Evolutionary conservation across 352 stramenopile species (phyloP).

Genomic region (Lagenidium giganteum): DNA sequence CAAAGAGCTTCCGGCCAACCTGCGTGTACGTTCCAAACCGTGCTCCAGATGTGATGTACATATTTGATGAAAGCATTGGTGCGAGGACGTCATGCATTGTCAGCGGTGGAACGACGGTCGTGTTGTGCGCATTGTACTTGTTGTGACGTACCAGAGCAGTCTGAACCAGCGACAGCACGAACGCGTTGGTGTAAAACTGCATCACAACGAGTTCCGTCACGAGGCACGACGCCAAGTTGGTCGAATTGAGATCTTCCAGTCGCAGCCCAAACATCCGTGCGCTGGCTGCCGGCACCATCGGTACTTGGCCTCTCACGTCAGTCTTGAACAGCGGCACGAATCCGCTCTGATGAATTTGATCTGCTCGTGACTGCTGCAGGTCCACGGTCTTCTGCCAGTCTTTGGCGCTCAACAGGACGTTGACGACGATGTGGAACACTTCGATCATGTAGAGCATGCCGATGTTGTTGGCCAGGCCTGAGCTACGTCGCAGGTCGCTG

Average conservation of each 20-base stretch:
- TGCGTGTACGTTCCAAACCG: too few species aligned
- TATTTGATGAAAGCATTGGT: constrained; percentile 11
- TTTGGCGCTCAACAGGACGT: constrained; percentile 11
- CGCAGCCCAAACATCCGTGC: constrained; percentile 17
- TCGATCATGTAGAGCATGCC: constrained; percentile 23
- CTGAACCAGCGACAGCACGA: constrained; percentile 17
- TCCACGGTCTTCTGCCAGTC: constrained; percentile 13
- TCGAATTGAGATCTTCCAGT: constrained; percentile 11
- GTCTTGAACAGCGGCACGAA: constrained; percentile 11
- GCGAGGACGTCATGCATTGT: constrained; percentile 5
- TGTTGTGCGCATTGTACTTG: not conserved
- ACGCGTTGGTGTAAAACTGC: constrained; percentile 21
- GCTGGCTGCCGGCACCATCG: constrained; percentile 6
- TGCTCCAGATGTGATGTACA: constrained; percentile 15
- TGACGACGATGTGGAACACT: constrained; percentile 21
- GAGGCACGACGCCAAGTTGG: constrained; percentile 19
- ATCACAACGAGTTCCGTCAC: constrained; percentile 14
- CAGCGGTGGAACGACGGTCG: constrained; percentile 5
- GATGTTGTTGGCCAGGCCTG: constrained; percentile 21
- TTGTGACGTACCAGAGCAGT: constrained; percentile 1
- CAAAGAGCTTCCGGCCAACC: constrained; percentile 13
- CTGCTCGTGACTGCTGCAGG: too few species aligned
- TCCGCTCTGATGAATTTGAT: too few species aligned
- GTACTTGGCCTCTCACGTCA: too few species aligned
- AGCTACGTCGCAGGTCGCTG: too few species aligned